Conservation (phyloP, 2,329 filamentous ascomycete species). For the Aspergillus sp. region DNA sequence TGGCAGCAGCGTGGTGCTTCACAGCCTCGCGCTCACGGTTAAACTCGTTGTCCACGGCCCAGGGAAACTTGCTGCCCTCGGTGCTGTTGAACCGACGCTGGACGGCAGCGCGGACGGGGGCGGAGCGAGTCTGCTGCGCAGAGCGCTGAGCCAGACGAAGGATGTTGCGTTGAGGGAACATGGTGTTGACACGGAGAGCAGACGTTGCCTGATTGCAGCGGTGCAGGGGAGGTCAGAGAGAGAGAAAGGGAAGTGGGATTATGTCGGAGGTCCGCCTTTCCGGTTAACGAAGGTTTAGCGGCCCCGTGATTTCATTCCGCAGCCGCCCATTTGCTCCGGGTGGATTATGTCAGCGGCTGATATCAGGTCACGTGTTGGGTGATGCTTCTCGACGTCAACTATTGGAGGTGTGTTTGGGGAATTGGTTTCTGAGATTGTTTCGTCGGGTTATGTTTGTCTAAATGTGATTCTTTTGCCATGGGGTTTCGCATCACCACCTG, state of each 20-base stretch:
- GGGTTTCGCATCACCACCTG: constrained; percentile 78
- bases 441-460: not conserved
- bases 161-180: constrained; percentile 65
- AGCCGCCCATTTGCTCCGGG: not conserved
- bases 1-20: constrained; percentile 83
- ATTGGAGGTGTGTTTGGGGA: constrained; percentile 5
- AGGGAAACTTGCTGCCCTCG: constrained; percentile 55
- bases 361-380: constrained; percentile 17
- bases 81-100: constrained; percentile 73
- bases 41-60: constrained; percentile 81
- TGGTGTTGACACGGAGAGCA: constrained; percentile 35
- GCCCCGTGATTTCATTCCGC: constrained; percentile 29
- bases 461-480: constrained; percentile 52
- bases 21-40: constrained; percentile 87
- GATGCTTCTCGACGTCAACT: not conserved
- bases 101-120: constrained; percentile 55
- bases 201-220: constrained; percentile 18
- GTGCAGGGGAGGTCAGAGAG: constrained; percentile 16
- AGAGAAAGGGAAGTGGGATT: constrained; percentile 19
- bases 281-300: constrained; percentile 28
- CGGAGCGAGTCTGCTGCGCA: constrained; percentile 57
- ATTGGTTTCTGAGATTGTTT: too few species aligned
- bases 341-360: constrained; percentile 26
- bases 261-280: constrained; percentile 23
- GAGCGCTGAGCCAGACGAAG: constrained; percentile 64